Evolutionary conservation across 208 protist genomes (phyloP), one percentile per base, ranked within the genome.

Genomic region (Leishmania turanica): DNA sequence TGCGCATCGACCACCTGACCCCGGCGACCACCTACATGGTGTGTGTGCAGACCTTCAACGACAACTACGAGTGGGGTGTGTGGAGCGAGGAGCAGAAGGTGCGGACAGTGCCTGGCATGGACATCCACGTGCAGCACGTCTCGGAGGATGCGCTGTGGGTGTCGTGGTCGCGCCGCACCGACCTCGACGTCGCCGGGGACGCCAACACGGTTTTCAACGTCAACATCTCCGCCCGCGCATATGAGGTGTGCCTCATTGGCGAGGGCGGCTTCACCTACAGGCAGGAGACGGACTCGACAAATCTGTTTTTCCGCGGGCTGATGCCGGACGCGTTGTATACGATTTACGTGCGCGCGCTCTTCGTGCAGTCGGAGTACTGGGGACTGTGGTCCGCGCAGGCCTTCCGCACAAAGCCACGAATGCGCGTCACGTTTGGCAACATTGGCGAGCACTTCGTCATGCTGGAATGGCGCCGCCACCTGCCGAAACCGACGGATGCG

Each of bases 371-470:
- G 58, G 93, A 91, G 62, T 81, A 94, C 72, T 98, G 95, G 94
- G 96, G 96, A 34, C 80, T 95, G 74, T 98, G 96, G 96, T 92
- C 94, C 42, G 84, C 90, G 42, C 87, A 87, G 68, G 76, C 87
- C 21, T 97, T 98, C 87, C 96, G 93, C 66, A 98, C 94, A 21
- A 89, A 95, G 78, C 89, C 92, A 45, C 89, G 87, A 37, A 74
- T 97, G 81, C 92, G 93, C 75, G 90, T 97, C 53, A 96, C 92
- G 27, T 97, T 97, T 77, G 92, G 93, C 68, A 98, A 92, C 82
- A 96, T 97, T 68, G 96, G 96, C 49, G 96, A 98, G 84, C 94
- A 98, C 81, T 98, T 98, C 82, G 96, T 91, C 27, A 87, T 97
- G 81, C 88, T 98, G 31, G 91, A 98, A 84, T 98, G 96, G 95